A percentile compares a stretch with the other conserved stretches of the same genome.
Evolutionary conservation across 371 early-diverging fungal species (phyloP).

Genomic region (Mortierella sp.): DNA sequence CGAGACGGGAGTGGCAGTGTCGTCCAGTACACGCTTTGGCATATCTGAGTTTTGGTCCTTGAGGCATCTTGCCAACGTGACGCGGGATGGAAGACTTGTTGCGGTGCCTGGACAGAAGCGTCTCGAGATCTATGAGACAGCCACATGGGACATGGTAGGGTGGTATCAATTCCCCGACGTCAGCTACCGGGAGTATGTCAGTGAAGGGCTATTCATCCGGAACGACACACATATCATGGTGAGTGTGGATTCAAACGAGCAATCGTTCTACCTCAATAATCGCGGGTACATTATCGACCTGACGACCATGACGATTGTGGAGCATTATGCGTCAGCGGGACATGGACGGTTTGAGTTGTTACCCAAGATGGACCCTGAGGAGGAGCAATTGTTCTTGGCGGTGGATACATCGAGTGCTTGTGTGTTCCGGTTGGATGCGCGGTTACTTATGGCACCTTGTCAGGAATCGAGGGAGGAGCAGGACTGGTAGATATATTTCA

Average conservation of each 20-base stretch:
- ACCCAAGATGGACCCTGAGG: neutral
- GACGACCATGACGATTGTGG: neutral
- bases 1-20: neutral
- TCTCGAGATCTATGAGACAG: neutral
- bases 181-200: neutral
- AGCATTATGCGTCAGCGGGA: neutral
- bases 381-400: neutral
- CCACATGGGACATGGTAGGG: neutral
- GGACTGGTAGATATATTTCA: neutral
- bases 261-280: neutral
- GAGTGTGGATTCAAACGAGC: neutral
- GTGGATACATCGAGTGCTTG: slow-evolving; percentile 1
- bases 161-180: neutral
- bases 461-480: neutral
- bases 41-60: neutral
- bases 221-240: neutral
- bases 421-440: neutral
- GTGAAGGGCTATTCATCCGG: neutral
- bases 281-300: slow-evolving; percentile 3
- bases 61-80: neutral
- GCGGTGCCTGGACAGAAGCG: neutral
- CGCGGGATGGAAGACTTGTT: neutral
- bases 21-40: neutral
- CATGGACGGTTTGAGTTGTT: neutral
- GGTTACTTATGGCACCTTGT: neutral